A percentile compares a stretch with the other conserved stretches of the same genome.
These are phyloP conservation scores for Tuber melanosporum DNA, from an alignment of 495 filamentous ascomycete genomes.

Conservation along the genomic window DNA sequence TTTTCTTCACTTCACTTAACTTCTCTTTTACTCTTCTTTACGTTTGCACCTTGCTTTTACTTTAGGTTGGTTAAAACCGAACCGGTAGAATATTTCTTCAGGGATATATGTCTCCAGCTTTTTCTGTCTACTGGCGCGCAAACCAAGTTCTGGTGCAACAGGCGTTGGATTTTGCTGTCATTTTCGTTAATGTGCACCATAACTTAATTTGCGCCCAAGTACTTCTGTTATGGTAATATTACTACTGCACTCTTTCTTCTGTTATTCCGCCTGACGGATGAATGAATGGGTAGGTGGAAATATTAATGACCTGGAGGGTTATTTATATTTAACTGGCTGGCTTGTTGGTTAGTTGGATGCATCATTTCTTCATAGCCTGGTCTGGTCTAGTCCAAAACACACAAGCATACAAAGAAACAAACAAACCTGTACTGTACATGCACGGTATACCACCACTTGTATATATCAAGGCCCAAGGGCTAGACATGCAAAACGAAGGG, in stretches of 20 bases:
- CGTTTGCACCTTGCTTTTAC: background rate
- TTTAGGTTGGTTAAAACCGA: background rate
- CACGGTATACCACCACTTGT: background rate
- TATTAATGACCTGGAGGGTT: background rate
- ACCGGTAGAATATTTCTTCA: background rate
- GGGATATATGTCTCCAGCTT: background rate
- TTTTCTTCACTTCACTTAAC: background rate
- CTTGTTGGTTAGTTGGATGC: background rate
- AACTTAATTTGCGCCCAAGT: no score
- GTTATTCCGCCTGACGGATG: background rate
- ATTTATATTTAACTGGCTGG: background rate
- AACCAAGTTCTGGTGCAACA: no score
- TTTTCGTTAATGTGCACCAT: no score
- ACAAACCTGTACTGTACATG: background rate
- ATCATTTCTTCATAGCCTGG: background rate
- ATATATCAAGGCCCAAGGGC: background rate
- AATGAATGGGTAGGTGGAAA: background rate
- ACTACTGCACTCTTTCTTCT: background rate
- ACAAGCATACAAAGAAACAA: background rate
- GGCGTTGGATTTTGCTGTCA: no score
- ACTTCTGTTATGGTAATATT: background rate
- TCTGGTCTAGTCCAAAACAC: background rate
- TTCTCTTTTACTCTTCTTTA: background rate
- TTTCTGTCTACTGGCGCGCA: background rate
- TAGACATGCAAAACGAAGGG: background rate